Conservation (phyloP, 2,329 filamentous ascomycete genomes). For the Aspergillus viridinutans region DNA sequence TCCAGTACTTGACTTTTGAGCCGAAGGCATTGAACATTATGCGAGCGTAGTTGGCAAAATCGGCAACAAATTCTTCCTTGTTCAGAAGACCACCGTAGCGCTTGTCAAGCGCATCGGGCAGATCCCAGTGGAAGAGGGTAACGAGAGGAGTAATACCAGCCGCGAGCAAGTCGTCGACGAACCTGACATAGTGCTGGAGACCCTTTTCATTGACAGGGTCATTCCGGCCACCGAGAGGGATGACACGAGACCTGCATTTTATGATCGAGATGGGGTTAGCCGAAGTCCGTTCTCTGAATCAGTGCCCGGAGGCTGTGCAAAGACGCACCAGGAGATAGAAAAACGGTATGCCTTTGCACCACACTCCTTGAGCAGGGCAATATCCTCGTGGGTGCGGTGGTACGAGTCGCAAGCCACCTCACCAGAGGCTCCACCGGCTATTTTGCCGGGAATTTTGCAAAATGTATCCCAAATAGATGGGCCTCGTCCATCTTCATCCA, state of each 20-base stretch:
- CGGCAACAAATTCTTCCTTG: slow-evolving; percentile 74
- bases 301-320: background rate
- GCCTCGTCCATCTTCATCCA: slow-evolving; percentile 69
- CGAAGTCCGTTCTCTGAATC: background rate
- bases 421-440: slow-evolving; percentile 71
- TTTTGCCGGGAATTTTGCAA: slow-evolving; percentile 74
- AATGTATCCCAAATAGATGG: slow-evolving; percentile 91
- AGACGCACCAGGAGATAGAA: slow-evolving; percentile 64
- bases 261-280: background rate
- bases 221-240: slow-evolving; percentile 76
- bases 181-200: slow-evolving; percentile 71
- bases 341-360: slow-evolving; percentile 77
- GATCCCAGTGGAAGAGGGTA: slow-evolving; percentile 85
- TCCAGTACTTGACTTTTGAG: slow-evolving; percentile 78
- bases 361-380: slow-evolving; percentile 68
- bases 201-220: slow-evolving; percentile 78
- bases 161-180: slow-evolving; percentile 71
- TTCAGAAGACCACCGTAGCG: slow-evolving; percentile 78
- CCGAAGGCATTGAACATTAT: slow-evolving; percentile 69
- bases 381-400: slow-evolving; percentile 72
- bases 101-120: slow-evolving; percentile 72
- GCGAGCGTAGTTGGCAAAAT: slow-evolving; percentile 75
- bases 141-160: slow-evolving; percentile 76
- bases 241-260: slow-evolving; percentile 60
- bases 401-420: slow-evolving; percentile 83